Evolutionary conservation across 78 protist species (phyloP).

Genomic region (Dictyostelium intermedium): DNA sequence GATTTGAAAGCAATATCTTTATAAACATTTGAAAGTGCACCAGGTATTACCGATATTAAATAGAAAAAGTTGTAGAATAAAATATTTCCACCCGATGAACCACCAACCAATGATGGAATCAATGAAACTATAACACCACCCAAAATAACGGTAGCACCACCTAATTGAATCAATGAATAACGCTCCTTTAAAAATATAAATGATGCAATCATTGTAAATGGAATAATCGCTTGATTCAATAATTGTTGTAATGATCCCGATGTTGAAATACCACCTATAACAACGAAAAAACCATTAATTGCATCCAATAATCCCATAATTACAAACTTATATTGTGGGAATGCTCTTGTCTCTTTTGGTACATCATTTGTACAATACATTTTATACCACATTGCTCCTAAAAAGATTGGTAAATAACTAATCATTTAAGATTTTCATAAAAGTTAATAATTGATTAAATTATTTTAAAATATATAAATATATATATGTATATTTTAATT

Average conservation of each 20-base stretch:
- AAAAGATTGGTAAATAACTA: slow-evolving; percentile 14
- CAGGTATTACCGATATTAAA: slow-evolving; percentile 54
- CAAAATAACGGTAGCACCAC: slow-evolving; percentile 43
- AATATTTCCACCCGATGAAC: background rate
- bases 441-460: no score
- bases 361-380: slow-evolving; percentile 26
- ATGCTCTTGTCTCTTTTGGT: slow-evolving; percentile 30
- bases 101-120: slow-evolving; percentile 44
- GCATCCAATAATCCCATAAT: slow-evolving; percentile 70
- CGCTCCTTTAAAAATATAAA: slow-evolving; percentile 24
- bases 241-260: slow-evolving; percentile 58
- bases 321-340: slow-evolving; percentile 48
- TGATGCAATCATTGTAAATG: slow-evolving; percentile 61
- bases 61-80: slow-evolving; percentile 51
- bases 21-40: slow-evolving; percentile 48
- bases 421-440: no score
- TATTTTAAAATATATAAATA: background rate
- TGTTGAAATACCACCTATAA: slow-evolving; percentile 66
- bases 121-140: slow-evolving; percentile 47
- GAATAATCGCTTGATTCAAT: slow-evolving; percentile 66
- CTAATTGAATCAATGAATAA: slow-evolving; percentile 30
- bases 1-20: slow-evolving; percentile 57
- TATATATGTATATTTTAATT: background rate
- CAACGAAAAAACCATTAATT: slow-evolving; percentile 50
- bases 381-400: slow-evolving; percentile 48